Evolutionary conservation across 345 rosid species (phyloP).

Genomic region (Arabidopsis suecica): DNA sequence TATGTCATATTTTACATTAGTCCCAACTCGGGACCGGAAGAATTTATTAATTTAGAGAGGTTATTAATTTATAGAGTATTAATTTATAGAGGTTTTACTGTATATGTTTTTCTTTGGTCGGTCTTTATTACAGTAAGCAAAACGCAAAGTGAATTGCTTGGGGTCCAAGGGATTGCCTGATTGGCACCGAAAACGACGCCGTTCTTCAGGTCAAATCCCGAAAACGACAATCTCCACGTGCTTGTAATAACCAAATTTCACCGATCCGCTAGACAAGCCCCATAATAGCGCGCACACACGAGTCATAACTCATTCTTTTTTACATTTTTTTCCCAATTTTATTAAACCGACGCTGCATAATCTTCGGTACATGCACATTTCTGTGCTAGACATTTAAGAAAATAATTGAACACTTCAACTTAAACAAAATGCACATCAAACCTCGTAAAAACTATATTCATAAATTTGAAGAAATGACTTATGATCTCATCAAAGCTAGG

Average conservation of each 20-base stretch:
- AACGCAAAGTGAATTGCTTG: constrained; percentile 38
- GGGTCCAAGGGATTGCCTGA: constrained; percentile 23
- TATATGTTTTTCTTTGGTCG: constrained; percentile 27
- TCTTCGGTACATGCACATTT: constrained; percentile 37
- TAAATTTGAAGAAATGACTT: constrained; percentile 1
- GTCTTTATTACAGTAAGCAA: constrained; percentile 17
- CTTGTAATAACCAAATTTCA: constrained; percentile 6
- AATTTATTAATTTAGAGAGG: too few species aligned
- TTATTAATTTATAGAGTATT: neutral
- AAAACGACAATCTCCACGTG: constrained; percentile 34
- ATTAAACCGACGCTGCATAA: constrained; percentile 28
- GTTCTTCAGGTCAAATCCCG: constrained; percentile 17
- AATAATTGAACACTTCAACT: too few species aligned
- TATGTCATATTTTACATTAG: too few species aligned
- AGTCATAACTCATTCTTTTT: neutral
- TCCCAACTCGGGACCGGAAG: too few species aligned
- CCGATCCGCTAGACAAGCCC: constrained; percentile 36
- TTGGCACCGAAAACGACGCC: constrained; percentile 30
- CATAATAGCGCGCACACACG: neutral
- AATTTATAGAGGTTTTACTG: too few species aligned
- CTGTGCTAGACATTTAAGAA: neutral
- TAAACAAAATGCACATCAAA: too few species aligned
- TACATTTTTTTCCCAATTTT: neutral
- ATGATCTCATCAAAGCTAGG: too few species aligned
- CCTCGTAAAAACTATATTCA: too few species aligned